Conservation (phyloP, 2,329 filamentous ascomycete genomes). For the Neonectria hederae region DNA sequence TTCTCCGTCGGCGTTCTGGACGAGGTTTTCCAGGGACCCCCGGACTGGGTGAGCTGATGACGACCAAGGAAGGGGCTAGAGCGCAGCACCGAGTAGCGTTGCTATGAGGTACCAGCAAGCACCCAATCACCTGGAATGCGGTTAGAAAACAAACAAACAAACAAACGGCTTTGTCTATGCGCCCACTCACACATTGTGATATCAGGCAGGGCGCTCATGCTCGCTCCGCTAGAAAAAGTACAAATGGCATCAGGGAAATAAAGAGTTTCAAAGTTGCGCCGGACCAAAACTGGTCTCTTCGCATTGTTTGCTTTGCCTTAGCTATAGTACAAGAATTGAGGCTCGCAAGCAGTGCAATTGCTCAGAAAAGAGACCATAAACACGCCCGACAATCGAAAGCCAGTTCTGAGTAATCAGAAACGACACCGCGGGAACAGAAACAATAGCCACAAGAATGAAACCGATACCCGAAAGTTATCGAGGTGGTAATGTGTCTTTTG, state of each 20-base stretch:
- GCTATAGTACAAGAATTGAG: constrained; percentile 40
- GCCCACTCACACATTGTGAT: no score
- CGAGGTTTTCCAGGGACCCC: background rate
- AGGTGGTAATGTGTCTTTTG: constrained; percentile 38
- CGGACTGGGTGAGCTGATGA: background rate
- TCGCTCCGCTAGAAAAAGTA: background rate
- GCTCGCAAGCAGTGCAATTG: constrained; percentile 40
- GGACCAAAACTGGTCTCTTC: constrained; percentile 54
- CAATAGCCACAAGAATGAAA: constrained; percentile 27
- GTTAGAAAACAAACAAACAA: constrained; percentile 9
- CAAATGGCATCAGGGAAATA: background rate
- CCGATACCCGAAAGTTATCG: constrained; percentile 24
- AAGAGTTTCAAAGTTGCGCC: constrained; percentile 29
- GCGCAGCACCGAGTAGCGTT: no score
- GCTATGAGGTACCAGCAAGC: background rate
- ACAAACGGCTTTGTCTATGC: background rate
- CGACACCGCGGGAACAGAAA: constrained; percentile 26
- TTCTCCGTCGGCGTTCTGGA: no score
- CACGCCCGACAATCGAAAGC: constrained; percentile 42
- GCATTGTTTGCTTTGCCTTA: constrained; percentile 46
- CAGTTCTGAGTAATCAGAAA: constrained; percentile 5
- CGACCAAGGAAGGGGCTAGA: background rate
- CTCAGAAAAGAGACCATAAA: constrained; percentile 51
- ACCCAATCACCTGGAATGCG: background rate
- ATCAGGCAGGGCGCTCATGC: no score